These are phyloP conservation scores for Atkinsonella hypoxylon DNA, from an alignment of 2,329 filamentous ascomycete genomes.

Conservation along the genomic window DNA sequence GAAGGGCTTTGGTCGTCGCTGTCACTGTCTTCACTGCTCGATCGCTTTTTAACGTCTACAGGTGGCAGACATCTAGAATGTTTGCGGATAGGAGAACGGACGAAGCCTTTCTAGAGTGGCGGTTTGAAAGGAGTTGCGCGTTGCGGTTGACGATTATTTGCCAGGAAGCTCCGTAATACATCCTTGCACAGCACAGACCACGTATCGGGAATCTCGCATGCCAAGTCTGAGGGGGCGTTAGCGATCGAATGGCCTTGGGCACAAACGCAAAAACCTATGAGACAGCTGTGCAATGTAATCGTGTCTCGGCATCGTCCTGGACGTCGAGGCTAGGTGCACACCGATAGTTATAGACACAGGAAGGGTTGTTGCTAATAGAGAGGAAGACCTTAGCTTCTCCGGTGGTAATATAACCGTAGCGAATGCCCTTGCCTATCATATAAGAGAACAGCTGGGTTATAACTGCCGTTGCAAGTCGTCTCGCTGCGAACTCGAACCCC, in stretches of 20 bases:
- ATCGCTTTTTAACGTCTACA: background rate
- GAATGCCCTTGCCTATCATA: conserved; percentile 23
- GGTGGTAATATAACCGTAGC: conserved; percentile 24
- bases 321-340: conserved; percentile 23
- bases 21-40: too few species aligned
- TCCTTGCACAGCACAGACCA: conserved; percentile 24
- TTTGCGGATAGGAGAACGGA: conserved; percentile 16
- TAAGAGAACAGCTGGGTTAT: conserved; percentile 29
- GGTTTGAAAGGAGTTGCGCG: conserved; percentile 15
- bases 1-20: conserved; percentile 1
- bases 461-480: conserved; percentile 20
- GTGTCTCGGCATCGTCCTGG: conserved; percentile 18
- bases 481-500: conserved; percentile 17
- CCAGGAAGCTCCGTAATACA: conserved; percentile 16
- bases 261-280: conserved; percentile 27
- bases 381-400: conserved; percentile 23
- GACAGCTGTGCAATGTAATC: conserved; percentile 24
- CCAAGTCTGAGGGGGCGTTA: conserved; percentile 7
- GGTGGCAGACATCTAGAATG: background rate
- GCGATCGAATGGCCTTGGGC: conserved; percentile 16
- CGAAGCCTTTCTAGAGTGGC: conserved; percentile 18
- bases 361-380: conserved; percentile 19
- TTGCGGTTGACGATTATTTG: conserved; percentile 3
- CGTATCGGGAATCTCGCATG: conserved; percentile 16
- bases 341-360: conserved; percentile 20